Evolutionary conservation across 2,329 filamentous ascomycete species (phyloP).

Genomic region (Dactylellina haptotyla): DNA sequence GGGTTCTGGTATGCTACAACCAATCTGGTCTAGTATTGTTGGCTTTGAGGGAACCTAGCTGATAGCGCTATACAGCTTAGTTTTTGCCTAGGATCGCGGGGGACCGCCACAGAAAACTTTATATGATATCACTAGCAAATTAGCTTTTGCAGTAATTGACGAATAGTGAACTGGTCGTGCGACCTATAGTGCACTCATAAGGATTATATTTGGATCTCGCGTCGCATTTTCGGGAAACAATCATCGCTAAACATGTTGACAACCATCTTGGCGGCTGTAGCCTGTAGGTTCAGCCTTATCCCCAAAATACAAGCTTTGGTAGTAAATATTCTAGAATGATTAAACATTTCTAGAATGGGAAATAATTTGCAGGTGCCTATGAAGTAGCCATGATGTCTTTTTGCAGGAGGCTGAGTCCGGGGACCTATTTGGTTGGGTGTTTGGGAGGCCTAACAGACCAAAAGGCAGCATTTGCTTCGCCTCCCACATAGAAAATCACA

Average conservation of each 20-base stretch:
- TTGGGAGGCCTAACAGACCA: neutral
- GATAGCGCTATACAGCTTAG: too few species aligned
- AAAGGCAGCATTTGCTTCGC: neutral
- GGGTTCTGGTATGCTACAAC: too few species aligned
- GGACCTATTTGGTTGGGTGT: neutral
- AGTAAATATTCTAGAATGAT: neutral
- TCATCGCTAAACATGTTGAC: neutral
- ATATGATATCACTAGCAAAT: too few species aligned
- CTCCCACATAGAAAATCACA: conserved; percentile 5
- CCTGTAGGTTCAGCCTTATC: neutral
- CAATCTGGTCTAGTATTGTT: too few species aligned
- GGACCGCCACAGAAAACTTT: too few species aligned
- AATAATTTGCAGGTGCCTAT: conserved; percentile 6
- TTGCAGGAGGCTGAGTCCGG: neutral
- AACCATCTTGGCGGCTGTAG: neutral
- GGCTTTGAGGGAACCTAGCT: too few species aligned
- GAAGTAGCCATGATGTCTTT: neutral
- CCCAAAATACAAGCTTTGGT: neutral
- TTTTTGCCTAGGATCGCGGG: too few species aligned
- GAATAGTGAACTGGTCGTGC: neutral
- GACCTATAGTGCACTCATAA: neutral
- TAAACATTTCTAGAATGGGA: neutral
- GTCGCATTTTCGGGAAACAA: neutral
- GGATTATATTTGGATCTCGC: neutral
- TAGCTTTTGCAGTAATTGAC: neutral